Percentiles rank a stretch among this genome's conserved stretches.
These are phyloP conservation scores for Argentina anserina DNA, from an alignment of 306 rosid genomes.

Conservation along the genomic window DNA sequence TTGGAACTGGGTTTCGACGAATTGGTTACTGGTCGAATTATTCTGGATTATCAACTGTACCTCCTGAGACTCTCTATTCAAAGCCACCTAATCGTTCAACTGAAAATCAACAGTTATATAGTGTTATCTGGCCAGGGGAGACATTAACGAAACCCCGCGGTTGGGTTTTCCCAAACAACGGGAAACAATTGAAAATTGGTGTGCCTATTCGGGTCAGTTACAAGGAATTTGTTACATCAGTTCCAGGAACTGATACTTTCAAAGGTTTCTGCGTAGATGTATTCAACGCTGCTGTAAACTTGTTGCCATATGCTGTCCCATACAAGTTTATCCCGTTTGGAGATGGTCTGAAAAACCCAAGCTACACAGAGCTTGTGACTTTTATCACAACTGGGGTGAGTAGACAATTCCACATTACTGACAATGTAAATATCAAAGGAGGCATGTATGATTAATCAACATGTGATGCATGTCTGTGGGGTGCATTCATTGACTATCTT, in stretches of 20 bases:
- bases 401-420: constrained; percentile 19
- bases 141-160: constrained; percentile 74
- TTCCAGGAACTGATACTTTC: constrained; percentile 61
- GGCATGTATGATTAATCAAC: not conserved
- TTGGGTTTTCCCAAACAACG: constrained; percentile 94
- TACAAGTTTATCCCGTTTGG: constrained; percentile 65
- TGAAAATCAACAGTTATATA: constrained; percentile 51
- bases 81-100: constrained; percentile 75
- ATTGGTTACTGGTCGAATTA: constrained; percentile 97
- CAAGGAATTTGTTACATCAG: constrained; percentile 65
- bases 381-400: constrained; percentile 71
- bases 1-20: constrained; percentile 65
- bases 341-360: constrained; percentile 67
- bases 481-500: constrained; percentile 20
- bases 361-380: constrained; percentile 64
- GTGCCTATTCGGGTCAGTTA: constrained; percentile 75
- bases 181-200: constrained; percentile 67
- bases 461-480: not conserved
- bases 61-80: constrained; percentile 71
- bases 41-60: constrained; percentile 69
- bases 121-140: constrained; percentile 95
- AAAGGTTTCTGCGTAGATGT: constrained; percentile 90
- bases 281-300: constrained; percentile 66
- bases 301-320: constrained; percentile 88
- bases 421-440: not conserved